Base-by-base conservation (phyloP, 2,329 filamentous ascomycete species). In the Fusarium sp. region DNA sequence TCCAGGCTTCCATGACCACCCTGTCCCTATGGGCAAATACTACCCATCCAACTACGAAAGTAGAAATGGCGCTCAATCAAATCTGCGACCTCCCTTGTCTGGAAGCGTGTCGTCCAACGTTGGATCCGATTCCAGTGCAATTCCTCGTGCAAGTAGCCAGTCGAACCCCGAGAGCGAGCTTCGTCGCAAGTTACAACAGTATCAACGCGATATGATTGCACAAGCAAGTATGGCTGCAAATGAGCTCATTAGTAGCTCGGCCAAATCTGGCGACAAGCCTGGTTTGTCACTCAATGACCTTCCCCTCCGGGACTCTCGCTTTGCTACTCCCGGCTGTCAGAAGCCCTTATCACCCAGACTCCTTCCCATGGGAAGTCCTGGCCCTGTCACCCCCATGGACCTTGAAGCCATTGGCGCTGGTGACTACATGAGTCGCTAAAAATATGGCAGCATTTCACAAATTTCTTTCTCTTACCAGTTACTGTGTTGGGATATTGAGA, bases 301-400 rank as follows among this genome's bases (percentile, higher is more conserved):
- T 23, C 79, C 82, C 3, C 69, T 85, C 33, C 79, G 80, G 61
- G 83, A 83, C 38, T 76, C 84, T 6, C 82, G 83, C 25, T 82
- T 86, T 46, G 78, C 77, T 53, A 79, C 78, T n/a, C 68, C 82
- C 12, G 81, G 81, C 19, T 75, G 82, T 6, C 83, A 83, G 52
- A 88, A 86, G 61, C 89, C 89, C 3, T 63, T 77, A 19, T 87
- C 86, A 5, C 88, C 88, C 3, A 80, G 85, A 33, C 81, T 91
- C 10, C 79, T 80, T 46, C 89, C 89, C 1, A 76, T 89, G 16
- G 88, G 88, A 7, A 90, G 88, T 65, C 88, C 89, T 0, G 89
- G 89, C 1, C 88, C 89, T 0, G 88, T 91, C 19, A 91, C 89
- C 3, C 89, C 89, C 3, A 89, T 91, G 84, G 87, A 89, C 23